Conservation (phyloP, 1,139 yeast genomes). For the Pichia sp. region DNA sequence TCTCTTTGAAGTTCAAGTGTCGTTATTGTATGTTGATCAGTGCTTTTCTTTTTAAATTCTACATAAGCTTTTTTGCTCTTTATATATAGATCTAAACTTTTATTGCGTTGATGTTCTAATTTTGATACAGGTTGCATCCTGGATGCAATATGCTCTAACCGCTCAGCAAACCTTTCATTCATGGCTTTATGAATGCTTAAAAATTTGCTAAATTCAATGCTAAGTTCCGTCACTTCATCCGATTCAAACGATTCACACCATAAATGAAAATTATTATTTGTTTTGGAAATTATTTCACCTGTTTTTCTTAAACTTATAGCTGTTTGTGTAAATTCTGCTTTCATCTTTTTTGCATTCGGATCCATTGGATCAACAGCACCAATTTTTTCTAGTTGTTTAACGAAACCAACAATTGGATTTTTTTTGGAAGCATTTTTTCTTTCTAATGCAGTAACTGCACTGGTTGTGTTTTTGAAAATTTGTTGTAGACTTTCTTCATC, state of each 20-base stretch:
- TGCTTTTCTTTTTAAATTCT: constrained; percentile 6
- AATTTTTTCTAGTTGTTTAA: constrained; percentile 14
- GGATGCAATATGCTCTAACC: constrained; percentile 4
- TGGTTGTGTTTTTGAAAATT: background rate
- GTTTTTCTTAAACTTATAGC: constrained; percentile 1
- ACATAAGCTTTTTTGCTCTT: constrained; percentile 6
- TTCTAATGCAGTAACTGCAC: constrained; percentile 7
- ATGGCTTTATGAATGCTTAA: constrained; percentile 3
- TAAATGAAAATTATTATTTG: constrained; percentile 1
- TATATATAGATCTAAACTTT: background rate
- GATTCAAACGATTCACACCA: constrained; percentile 11
- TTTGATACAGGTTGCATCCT: background rate
- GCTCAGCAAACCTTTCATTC: constrained; percentile 5
- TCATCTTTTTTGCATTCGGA: constrained; percentile 3
- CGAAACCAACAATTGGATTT: background rate
- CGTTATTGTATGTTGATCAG: constrained; percentile 3
- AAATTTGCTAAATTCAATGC: constrained; percentile 8
- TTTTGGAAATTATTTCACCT: background rate
- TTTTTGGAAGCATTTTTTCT: background rate
- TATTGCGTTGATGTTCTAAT: constrained; percentile 6
- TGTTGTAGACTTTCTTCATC: background rate
- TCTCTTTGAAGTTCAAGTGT: constrained; percentile 6
- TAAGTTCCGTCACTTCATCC: constrained; percentile 6
- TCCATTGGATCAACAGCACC: constrained; percentile 13
- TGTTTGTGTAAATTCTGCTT: constrained; percentile 1